Evolutionary conservation across 2,329 filamentous ascomycete genomes (phyloP).

Genomic region (Pyrenochaeta sp.): DNA sequence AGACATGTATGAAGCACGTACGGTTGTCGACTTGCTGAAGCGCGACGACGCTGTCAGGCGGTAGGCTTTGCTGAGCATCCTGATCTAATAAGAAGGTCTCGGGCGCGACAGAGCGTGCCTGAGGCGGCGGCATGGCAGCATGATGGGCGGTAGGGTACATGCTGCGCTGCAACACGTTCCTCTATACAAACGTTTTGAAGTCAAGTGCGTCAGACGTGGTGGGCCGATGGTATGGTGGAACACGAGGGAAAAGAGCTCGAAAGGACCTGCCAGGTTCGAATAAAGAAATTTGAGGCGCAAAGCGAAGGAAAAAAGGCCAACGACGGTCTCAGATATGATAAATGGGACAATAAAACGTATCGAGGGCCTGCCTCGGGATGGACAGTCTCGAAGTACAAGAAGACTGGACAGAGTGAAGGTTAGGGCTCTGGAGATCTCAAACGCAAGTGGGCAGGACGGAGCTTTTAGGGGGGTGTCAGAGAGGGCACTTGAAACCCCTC

Average conservation of each 20-base stretch:
- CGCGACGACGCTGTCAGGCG: conserved; percentile 95
- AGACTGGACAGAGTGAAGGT: conserved; percentile 40
- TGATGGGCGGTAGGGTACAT: conserved; percentile 65
- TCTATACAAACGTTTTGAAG: conserved; percentile 41
- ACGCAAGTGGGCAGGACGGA: conserved; percentile 46
- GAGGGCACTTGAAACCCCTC: conserved; percentile 47
- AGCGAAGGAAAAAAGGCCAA: conserved; percentile 47
- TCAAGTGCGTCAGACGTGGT: conserved; percentile 39
- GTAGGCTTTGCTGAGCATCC: conserved; percentile 94
- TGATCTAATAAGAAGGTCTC: conserved; percentile 99
- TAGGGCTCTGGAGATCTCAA: conserved; percentile 49
- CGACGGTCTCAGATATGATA: conserved; percentile 49
- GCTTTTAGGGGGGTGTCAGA: conserved; percentile 7
- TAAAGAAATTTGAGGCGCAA: conserved; percentile 49
- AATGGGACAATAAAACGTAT: conserved; percentile 48
- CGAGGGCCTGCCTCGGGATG: conserved; percentile 50
- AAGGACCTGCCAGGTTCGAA: conserved; percentile 50
- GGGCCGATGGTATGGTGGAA: conserved; percentile 28
- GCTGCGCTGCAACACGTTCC: conserved; percentile 49
- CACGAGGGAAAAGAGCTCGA: conserved; percentile 41
- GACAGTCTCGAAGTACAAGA: conserved; percentile 46
- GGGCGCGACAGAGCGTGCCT: conserved; percentile 75
- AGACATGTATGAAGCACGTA: conserved; percentile 60
- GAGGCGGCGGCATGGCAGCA: conserved; percentile 85
- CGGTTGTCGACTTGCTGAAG: conserved; percentile 98